Conservation (phyloP, 495 filamentous ascomycete genomes). For the Tuber indicum region DNA sequence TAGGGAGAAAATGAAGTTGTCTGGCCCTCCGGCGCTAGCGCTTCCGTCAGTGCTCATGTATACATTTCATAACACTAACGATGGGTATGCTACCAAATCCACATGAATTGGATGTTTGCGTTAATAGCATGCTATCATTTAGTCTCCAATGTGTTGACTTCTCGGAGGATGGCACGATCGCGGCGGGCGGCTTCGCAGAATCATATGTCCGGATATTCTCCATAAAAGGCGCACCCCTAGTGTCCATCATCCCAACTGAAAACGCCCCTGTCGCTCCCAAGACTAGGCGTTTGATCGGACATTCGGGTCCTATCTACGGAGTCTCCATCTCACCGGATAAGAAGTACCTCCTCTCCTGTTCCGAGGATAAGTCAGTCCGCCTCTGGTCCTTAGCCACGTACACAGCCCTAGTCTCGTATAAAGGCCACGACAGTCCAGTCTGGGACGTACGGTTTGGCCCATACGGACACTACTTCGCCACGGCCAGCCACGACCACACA, state of each 20-base stretch:
- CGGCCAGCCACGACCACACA: conserved; percentile 77
- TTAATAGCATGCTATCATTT: conserved; percentile 23
- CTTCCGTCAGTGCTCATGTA: conserved; percentile 76
- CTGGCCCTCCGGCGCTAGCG: conserved; percentile 52
- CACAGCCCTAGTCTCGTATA: conserved; percentile 86
- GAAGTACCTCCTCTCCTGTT: conserved; percentile 75
- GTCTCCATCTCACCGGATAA: conserved; percentile 82
- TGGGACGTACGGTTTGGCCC: conserved; percentile 89
- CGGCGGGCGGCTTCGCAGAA: conserved; percentile 79
- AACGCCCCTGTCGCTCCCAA: conserved; percentile 48
- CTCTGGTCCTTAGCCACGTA: conserved; percentile 89
- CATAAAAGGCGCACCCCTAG: conserved; percentile 67
- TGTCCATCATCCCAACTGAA: conserved; percentile 44
- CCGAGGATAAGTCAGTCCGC: conserved; percentile 76
- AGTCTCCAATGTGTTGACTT: conserved; percentile 91
- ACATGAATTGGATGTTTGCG: background rate
- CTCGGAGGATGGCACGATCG: conserved; percentile 75
- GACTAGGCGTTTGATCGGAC: conserved; percentile 79
- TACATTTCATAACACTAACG: conserved; percentile 92
- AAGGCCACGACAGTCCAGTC: conserved; percentile 78
- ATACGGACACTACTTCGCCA: conserved; percentile 91
- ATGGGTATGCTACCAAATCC: conserved; percentile 56
- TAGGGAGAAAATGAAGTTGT: conserved; percentile 78
- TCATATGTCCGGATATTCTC: conserved; percentile 94
- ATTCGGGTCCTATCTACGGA: conserved; percentile 79